Percentiles rank a stretch among this genome's conserved stretches.
Evolutionary conservation across 2,329 filamentous ascomycete species (phyloP).

Genomic region (Epichloe sylvatica): DNA sequence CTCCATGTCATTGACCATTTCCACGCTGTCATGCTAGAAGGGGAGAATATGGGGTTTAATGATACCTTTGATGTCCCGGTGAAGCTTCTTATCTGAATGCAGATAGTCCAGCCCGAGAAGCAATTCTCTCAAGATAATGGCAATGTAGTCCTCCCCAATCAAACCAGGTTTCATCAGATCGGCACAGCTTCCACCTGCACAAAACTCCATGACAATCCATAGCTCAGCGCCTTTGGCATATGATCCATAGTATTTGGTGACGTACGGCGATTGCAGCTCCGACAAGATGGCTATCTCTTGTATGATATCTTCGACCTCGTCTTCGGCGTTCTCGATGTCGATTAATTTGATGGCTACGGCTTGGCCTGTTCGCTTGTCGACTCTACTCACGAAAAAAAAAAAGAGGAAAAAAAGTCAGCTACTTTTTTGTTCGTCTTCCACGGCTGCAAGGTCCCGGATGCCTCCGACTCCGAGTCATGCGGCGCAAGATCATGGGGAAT

Average conservation of each 20-base stretch:
- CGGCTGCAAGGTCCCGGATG: not conserved
- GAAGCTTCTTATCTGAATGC: constrained; percentile 88
- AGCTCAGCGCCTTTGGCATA: constrained; percentile 91
- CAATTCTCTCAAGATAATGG: constrained; percentile 84
- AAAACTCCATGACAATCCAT: constrained; percentile 99
- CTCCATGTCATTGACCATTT: not conserved
- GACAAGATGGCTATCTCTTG: constrained; percentile 97
- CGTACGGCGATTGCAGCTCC: constrained; percentile 87
- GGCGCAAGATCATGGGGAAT: not conserved
- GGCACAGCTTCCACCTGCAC: constrained; percentile 88
- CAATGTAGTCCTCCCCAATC: constrained; percentile 90
- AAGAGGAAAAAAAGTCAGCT: not conserved
- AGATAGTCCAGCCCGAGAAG: constrained; percentile 84
- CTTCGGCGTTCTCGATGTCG: constrained; percentile 96
- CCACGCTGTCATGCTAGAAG: no score
- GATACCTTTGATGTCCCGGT: constrained; percentile 84
- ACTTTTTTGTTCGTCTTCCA: not conserved
- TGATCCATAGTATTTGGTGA: constrained; percentile 95
- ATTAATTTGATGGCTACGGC: constrained; percentile 97
- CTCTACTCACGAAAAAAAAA: constrained; percentile 32
- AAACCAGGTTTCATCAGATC: constrained; percentile 89
- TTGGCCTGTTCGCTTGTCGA: constrained; percentile 85
- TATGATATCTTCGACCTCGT: constrained; percentile 98
- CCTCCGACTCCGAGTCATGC: not conserved
- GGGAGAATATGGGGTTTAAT: not conserved